phyloP scores from a whole-genome alignment of 164 flowering plant genomes.

The Hamamelis virginiana region DNA sequence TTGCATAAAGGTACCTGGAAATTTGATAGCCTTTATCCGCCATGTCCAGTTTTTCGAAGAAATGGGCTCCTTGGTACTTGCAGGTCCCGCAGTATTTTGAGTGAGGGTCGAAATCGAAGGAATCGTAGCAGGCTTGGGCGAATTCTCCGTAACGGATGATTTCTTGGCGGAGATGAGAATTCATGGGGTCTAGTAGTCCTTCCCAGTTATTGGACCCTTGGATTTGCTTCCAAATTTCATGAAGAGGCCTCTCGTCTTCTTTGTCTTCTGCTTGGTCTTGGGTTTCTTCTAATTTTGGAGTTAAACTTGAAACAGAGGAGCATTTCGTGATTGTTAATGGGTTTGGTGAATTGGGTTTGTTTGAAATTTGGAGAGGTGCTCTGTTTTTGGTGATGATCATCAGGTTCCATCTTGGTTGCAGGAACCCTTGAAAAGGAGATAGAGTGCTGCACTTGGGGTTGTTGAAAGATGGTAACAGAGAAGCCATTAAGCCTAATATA shows the following conservation, averaged over 20 bases:
- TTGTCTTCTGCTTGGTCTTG: slow-evolving; percentile 2
- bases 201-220: slow-evolving; percentile 66
- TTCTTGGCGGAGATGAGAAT: slow-evolving; percentile 53
- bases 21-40: slow-evolving; percentile 42
- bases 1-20: slow-evolving; percentile 64
- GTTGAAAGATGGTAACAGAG: slow-evolving; percentile 5
- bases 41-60: slow-evolving; percentile 58
- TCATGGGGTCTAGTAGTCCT: slow-evolving; percentile 63
- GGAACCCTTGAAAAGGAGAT: background rate
- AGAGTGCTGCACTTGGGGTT: background rate
- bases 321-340: slow-evolving; percentile 1
- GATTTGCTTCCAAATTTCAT: slow-evolving; percentile 55
- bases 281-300: background rate
- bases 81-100: slow-evolving; percentile 77
- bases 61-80: slow-evolving; percentile 45
- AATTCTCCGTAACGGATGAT: slow-evolving; percentile 75
- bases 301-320: slow-evolving; percentile 15
- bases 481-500: slow-evolving; percentile 25
- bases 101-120: slow-evolving; percentile 76
- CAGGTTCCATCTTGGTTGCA: background rate
- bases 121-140: slow-evolving; percentile 74
- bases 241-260: slow-evolving; percentile 28
- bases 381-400: background rate
- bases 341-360: slow-evolving; percentile 13
- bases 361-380: background rate